Conservation (phyloP, 1,284 basidiomycete genomes). For the Grifola frondosa region DNA sequence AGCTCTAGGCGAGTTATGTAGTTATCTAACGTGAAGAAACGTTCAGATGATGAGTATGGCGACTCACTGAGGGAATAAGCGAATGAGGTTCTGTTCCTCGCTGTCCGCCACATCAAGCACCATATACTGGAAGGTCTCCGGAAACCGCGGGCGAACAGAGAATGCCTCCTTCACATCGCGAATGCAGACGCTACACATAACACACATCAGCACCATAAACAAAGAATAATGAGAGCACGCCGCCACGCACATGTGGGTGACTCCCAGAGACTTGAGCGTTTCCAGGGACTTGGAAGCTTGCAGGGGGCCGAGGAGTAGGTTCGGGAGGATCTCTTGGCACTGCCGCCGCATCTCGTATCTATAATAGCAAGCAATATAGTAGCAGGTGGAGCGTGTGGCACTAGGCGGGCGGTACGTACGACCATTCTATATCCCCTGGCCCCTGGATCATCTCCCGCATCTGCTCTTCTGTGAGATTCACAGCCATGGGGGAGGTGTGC, state of each 20-base stretch:
- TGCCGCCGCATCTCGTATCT: conserved; percentile 95
- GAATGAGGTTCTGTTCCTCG: conserved; percentile 88
- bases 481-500: conserved; percentile 3
- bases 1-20: conserved; percentile 47
- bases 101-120: conserved; percentile 87
- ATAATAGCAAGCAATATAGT: conserved; percentile 1
- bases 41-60: conserved; percentile 1
- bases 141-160: conserved; percentile 84
- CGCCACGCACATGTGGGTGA: conserved; percentile 83
- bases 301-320: conserved; percentile 84
- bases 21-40: not conserved
- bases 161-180: conserved; percentile 85
- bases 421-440: conserved; percentile 77
- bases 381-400: conserved; percentile 2
- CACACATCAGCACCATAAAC: not conserved
- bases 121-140: conserved; percentile 77
- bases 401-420: conserved; percentile 38
- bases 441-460: conserved; percentile 69
- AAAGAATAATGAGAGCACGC: conserved; percentile 7
- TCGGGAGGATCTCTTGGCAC: conserved; percentile 88
- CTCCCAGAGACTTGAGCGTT: conserved; percentile 58
- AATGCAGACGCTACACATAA: conserved; percentile 81
- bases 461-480: conserved; percentile 43
- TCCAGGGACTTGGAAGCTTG: conserved; percentile 81
- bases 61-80: conserved; percentile 72